Base-by-base conservation (phyloP, 768 basidiomycete species). In the Omphalotus guepiniiformis region DNA sequence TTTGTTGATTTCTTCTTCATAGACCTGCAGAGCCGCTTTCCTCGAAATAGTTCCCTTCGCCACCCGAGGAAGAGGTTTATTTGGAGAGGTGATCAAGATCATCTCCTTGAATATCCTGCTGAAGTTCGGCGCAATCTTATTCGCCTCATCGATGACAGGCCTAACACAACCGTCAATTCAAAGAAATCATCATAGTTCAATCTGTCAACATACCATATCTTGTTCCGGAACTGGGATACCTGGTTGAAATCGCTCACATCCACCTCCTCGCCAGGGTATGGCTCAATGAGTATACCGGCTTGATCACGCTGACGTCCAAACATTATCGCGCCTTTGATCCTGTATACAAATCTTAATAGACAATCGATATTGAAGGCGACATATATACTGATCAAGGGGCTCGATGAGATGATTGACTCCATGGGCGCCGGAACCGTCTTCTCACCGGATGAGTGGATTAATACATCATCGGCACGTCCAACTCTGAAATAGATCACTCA, bases 61-160 rank as follows among this genome's bases (percentile, higher is more conserved):
- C 3, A 72, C 60, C 16, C 72, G 71, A 21, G 68, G 57, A 46
- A 80, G 63, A 1, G 74, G 75, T 19, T 67, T 68, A 12, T 57
- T 54, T 3, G 59, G 57, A 8, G 49, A 42, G 0, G 75, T 64
- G 11, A 78, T 64, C 35, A 79, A 40, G 35, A 80, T 71, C 68
- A 79, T 71, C 53, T 81, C 73, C 45, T 75, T 74, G 58, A 76
- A 76, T 5, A 78, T 65, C 11, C 68, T 62, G 46, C 71, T 73
- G 44, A 69, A 75, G 2, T 61, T 49, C 0, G 77, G 75, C 3
- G 68, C 67, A 15, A 62, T 56, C 38, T 57, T 56, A 55, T 77
- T 77, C 2, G 73, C 74, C 28, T 73, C 68, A 35, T 74, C 72
- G 13, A 75, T 62, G 6, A 59, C 52, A 2, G 58, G 64, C 70